Conservation (phyloP, 2,329 filamentous ascomycete species). For the Penicillium polonicum region DNA sequence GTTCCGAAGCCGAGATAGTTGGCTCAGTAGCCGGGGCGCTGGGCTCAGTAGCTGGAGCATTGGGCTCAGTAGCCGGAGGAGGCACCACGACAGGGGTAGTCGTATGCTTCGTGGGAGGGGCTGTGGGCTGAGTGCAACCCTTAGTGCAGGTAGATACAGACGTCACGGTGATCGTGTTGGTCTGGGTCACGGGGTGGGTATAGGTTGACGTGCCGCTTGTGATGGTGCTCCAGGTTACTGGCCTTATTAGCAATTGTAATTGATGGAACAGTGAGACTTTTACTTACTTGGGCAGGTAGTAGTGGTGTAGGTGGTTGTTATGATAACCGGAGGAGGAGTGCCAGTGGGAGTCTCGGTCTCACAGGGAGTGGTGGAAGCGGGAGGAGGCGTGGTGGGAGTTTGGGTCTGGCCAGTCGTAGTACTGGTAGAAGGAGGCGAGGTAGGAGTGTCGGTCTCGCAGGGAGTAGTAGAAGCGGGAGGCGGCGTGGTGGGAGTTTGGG, state of each 20-base stretch:
- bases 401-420: conserved; percentile 6
- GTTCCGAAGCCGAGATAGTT: neutral
- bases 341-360: conserved; percentile 2
- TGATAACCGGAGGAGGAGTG: conserved; percentile 15
- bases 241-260: conserved; percentile 12
- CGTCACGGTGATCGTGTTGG: conserved; percentile 25
- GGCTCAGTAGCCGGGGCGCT: neutral
- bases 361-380: conserved; percentile 1
- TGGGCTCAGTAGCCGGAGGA: neutral
- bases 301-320: conserved; percentile 26
- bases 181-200: conserved; percentile 26
- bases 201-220: conserved; percentile 22
- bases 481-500: too few species aligned
- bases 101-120: neutral
- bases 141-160: conserved; percentile 23
- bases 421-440: too few species aligned
- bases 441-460: too few species aligned
- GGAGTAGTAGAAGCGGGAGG: too few species aligned
- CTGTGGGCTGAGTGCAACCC: conserved; percentile 13
- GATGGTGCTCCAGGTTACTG: conserved; percentile 25
- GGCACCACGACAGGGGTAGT: conserved; percentile 1
- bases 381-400: conserved; percentile 6
- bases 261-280: neutral
- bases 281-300: conserved; percentile 33
- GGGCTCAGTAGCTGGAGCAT: too few species aligned